Conservation (phyloP, 2,329 filamentous ascomycete species). For the Plenodomus biglobosus region DNA sequence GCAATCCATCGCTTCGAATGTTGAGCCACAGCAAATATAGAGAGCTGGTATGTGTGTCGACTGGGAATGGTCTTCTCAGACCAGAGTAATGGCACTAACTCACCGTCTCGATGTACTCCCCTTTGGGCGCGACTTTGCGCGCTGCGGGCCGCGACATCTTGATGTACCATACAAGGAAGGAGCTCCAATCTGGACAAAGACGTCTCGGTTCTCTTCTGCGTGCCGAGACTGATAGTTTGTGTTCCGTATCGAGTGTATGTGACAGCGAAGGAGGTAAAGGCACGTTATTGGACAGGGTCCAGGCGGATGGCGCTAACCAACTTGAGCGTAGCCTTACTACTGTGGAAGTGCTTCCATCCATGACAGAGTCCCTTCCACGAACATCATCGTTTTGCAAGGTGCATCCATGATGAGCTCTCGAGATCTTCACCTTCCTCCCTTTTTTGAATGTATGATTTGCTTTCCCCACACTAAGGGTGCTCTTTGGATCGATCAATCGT, state of each 20-base stretch:
- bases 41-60: too few relatives aligned
- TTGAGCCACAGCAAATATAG: too few relatives aligned
- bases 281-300: background rate
- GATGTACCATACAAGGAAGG: background rate
- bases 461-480: too few relatives aligned
- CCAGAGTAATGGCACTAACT: constrained; percentile 26
- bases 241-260: background rate
- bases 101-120: constrained; percentile 97
- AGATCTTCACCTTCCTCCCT: too few relatives aligned
- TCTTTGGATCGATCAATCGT: too few relatives aligned
- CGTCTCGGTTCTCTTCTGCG: background rate
- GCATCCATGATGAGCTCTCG: too few relatives aligned
- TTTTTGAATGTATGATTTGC: too few relatives aligned
- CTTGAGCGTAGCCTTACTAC: background rate
- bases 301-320: background rate
- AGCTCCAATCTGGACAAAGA: background rate
- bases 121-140: constrained; percentile 67
- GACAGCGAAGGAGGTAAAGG: background rate
- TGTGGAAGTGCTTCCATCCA: too few relatives aligned
- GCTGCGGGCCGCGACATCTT: constrained; percentile 48
- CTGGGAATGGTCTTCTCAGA: background rate
- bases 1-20: too few relatives aligned
- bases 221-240: background rate
- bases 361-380: too few relatives aligned
- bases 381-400: too few relatives aligned